phyloP scores from a whole-genome alignment of 305 asterid species.

The Coffea humblotiana region DNA sequence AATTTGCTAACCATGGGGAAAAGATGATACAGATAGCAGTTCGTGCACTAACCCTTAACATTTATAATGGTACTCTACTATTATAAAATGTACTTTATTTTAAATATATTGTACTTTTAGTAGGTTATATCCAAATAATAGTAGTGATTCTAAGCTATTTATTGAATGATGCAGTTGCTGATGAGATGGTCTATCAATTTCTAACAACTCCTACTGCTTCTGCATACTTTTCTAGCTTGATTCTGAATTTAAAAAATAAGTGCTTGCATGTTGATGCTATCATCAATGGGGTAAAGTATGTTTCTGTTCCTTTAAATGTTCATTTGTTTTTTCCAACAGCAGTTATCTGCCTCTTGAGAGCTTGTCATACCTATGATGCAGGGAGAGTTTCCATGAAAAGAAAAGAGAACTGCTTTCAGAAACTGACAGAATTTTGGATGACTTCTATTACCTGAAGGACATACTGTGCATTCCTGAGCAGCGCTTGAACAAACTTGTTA shows the following conservation, averaged over 20 bases:
- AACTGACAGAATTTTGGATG: constrained; percentile 22
- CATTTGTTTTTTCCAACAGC: neutral
- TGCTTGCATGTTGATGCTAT: constrained; percentile 20
- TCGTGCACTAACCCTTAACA: constrained; percentile 25
- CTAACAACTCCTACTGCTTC: constrained; percentile 26
- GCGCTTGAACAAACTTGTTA: constrained; percentile 13
- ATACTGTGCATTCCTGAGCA: constrained; percentile 18
- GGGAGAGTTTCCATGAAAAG: constrained; percentile 9
- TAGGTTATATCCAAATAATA: neutral
- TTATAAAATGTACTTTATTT: too few relatives aligned
- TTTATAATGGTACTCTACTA: constrained; percentile 15
- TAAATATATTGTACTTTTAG: neutral
- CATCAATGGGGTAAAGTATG: constrained; percentile 15
- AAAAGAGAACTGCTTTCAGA: constrained; percentile 18
- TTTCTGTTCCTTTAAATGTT: neutral
- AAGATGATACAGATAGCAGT: constrained; percentile 30
- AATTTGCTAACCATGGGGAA: constrained; percentile 23
- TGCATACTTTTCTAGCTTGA: constrained; percentile 18
- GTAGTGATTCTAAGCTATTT: neutral
- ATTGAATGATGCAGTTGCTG: constrained; percentile 21
- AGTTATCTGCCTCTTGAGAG: neutral
- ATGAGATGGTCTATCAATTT: constrained; percentile 19
- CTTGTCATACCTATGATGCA: constrained; percentile 7
- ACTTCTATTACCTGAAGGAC: constrained; percentile 26
- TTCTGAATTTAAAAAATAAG: constrained; percentile 13